Evolutionary conservation across 495 filamentous ascomycete species (phyloP).

Genomic region (Neurospora sp.): DNA sequence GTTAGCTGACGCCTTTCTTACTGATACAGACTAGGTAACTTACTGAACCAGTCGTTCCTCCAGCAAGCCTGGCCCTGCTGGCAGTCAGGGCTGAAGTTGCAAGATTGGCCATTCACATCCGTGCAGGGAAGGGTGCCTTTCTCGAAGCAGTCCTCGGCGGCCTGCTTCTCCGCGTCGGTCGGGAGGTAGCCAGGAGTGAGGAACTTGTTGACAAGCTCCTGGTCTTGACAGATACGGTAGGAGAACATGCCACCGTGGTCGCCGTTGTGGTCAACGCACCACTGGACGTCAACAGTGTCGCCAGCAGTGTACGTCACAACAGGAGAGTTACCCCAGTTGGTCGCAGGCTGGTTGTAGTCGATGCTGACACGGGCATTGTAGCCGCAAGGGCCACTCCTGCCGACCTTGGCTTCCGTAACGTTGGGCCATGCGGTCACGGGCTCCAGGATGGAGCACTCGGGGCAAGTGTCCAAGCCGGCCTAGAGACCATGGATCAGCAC

Average conservation of each 20-base stretch:
- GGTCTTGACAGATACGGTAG: constrained; percentile 47
- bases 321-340: constrained; percentile 34
- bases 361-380: constrained; percentile 46
- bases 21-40: not conserved
- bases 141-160: constrained; percentile 45
- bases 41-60: constrained; percentile 47
- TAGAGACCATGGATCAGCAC: constrained; percentile 8
- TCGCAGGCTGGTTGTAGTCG: constrained; percentile 44
- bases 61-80: constrained; percentile 34
- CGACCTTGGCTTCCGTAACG: constrained; percentile 34
- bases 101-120: constrained; percentile 42
- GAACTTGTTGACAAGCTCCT: constrained; percentile 42
- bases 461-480: constrained; percentile 43
- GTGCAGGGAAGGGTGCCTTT: constrained; percentile 39
- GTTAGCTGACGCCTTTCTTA: not conserved
- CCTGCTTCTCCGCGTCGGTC: constrained; percentile 44
- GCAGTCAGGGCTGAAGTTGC: constrained; percentile 45
- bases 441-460: constrained; percentile 48
- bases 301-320: constrained; percentile 39
- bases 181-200: constrained; percentile 40
- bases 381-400: constrained; percentile 45
- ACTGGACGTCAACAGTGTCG: constrained; percentile 40
- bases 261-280: constrained; percentile 50
- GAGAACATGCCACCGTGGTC: constrained; percentile 52
- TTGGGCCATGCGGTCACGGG: constrained; percentile 44